phyloP scores from a whole-genome alignment of 805 yeast species.

The Kodamaea lidongshanica region DNA sequence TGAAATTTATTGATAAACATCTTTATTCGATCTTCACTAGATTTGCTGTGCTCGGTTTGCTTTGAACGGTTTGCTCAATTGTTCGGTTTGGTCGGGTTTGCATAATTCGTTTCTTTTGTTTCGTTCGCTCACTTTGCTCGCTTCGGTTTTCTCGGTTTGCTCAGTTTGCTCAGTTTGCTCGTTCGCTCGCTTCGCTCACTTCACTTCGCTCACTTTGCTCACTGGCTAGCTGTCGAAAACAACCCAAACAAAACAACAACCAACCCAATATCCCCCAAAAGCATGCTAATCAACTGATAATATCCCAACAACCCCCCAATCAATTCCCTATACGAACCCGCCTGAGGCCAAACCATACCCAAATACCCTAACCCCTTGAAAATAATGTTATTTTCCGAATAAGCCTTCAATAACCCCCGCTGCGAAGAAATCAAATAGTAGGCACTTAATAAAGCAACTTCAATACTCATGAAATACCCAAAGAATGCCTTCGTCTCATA shows the following conservation, averaged over 20 bases:
- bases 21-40: too few relatives aligned
- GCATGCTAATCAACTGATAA: slow-evolving; percentile 32
- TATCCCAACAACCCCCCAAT: slow-evolving; percentile 26
- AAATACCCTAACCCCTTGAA: slow-evolving; percentile 27
- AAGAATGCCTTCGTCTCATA: slow-evolving; percentile 16
- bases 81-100: too few relatives aligned
- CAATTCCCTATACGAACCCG: slow-evolving; percentile 23
- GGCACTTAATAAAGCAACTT: slow-evolving; percentile 27
- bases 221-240: too few relatives aligned
- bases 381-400: slow-evolving; percentile 22
- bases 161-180: too few relatives aligned
- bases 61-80: too few relatives aligned
- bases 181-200: too few relatives aligned
- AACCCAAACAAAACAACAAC: slow-evolving; percentile 35
- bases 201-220: too few relatives aligned
- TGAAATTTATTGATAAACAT: too few relatives aligned
- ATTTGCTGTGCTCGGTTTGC: too few relatives aligned
- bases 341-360: slow-evolving; percentile 30
- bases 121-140: too few relatives aligned
- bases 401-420: slow-evolving; percentile 17
- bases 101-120: too few relatives aligned
- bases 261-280: slow-evolving; percentile 32
- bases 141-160: too few relatives aligned
- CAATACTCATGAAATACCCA: slow-evolving; percentile 25
- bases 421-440: slow-evolving; percentile 26